phyloP scores from a whole-genome alignment of 257 asterid genomes.

The Haberlea rhodopensis region DNA sequence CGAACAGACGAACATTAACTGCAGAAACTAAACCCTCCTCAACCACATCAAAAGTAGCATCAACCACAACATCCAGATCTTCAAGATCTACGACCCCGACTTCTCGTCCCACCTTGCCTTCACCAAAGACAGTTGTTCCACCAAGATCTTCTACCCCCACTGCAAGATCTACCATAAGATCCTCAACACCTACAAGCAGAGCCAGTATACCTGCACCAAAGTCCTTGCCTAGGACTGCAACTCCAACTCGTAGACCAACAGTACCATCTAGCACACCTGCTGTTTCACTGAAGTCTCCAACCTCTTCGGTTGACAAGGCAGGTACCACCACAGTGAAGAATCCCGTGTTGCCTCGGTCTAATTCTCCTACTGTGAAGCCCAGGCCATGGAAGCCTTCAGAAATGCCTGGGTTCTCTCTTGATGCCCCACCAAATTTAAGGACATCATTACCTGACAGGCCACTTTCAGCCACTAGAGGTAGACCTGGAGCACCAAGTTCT shows the following conservation, averaged over 20 bases:
- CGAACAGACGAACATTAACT: slow-evolving; percentile 32
- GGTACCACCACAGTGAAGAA: slow-evolving; percentile 44
- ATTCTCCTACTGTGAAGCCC: slow-evolving; percentile 81
- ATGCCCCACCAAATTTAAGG: slow-evolving; percentile 87
- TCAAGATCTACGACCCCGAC: slow-evolving; percentile 88
- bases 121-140: slow-evolving; percentile 62
- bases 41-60: slow-evolving; percentile 39
- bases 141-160: slow-evolving; percentile 94
- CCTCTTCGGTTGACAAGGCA: slow-evolving; percentile 46
- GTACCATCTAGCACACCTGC: slow-evolving; percentile 36
- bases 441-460: slow-evolving; percentile 87
- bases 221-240: slow-evolving; percentile 72
- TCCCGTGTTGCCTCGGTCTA: slow-evolving; percentile 55
- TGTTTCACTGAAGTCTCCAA: slow-evolving; percentile 43
- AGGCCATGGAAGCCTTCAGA: slow-evolving; percentile 94
- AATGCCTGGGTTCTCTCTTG: slow-evolving; percentile 97
- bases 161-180: slow-evolving; percentile 61
- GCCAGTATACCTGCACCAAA: slow-evolving; percentile 58
- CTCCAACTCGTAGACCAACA: slow-evolving; percentile 77
- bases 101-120: slow-evolving; percentile 51
- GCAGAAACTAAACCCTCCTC: slow-evolving; percentile 47
- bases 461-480: slow-evolving; percentile 85
- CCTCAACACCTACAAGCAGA: slow-evolving; percentile 80
- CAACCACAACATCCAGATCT: slow-evolving; percentile 51
- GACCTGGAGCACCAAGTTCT: slow-evolving; percentile 83